Percentiles rank a stretch among this genome's conserved stretches.
Evolutionary conservation across 768 basidiomycete genomes (phyloP).

Genomic region (Pholiota conissans): DNA sequence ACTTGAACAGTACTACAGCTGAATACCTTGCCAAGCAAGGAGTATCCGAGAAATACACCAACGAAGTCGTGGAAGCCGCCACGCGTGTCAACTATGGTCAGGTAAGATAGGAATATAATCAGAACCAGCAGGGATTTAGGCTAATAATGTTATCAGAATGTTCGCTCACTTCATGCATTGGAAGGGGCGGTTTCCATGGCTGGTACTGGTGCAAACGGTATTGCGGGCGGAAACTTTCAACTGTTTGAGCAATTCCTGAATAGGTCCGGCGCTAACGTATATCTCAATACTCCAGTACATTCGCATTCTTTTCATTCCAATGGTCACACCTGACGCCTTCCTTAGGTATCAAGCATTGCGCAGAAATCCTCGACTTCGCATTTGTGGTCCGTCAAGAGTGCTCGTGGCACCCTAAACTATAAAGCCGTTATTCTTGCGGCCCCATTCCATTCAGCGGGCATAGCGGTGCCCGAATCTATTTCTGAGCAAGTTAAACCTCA

Average conservation of each 20-base stretch:
- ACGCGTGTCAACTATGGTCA: constrained; percentile 87
- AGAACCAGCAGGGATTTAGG: background rate
- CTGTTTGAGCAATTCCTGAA: constrained; percentile 84
- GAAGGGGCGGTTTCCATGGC: constrained; percentile 75
- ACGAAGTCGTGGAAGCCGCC: constrained; percentile 77
- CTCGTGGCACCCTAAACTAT: constrained; percentile 51
- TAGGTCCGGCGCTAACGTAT: constrained; percentile 65
- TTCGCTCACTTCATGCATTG: constrained; percentile 72
- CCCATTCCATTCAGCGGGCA: constrained; percentile 73
- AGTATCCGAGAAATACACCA: constrained; percentile 56
- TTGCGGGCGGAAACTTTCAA: constrained; percentile 80
- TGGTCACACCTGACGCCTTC: background rate
- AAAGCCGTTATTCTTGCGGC: constrained; percentile 83
- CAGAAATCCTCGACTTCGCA: constrained; percentile 40
- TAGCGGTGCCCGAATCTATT: constrained; percentile 50
- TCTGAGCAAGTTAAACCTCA: constrained; percentile 59
- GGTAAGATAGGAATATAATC: constrained; percentile 32
- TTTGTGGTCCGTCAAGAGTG: constrained; percentile 54
- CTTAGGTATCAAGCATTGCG: constrained; percentile 54
- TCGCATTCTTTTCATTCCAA: background rate
- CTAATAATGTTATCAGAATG: constrained; percentile 43
- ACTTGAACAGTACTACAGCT: constrained; percentile 50
- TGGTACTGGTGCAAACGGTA: constrained; percentile 59
- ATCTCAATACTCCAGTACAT: constrained; percentile 67
- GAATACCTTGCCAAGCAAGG: constrained; percentile 58